Evolutionary conservation across 495 filamentous ascomycete genomes (phyloP).

Genomic region (Penicillium cosmopolitanum): DNA sequence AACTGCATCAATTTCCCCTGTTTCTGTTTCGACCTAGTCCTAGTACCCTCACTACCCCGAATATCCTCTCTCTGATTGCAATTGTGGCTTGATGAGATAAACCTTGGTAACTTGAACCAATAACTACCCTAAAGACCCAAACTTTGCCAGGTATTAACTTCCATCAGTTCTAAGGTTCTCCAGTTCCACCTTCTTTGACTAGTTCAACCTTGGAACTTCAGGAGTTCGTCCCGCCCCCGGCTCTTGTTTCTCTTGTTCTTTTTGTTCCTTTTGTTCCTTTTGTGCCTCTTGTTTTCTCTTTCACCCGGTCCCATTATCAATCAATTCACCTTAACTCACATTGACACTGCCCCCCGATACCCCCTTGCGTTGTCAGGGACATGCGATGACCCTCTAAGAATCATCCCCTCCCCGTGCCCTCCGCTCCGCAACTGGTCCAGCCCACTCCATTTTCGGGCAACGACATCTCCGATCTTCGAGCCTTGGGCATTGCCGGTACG

Average conservation of each 20-base stretch:
- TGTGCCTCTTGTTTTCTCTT: slow-evolving; percentile 10
- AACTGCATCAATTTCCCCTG: neutral
- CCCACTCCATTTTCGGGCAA: slow-evolving; percentile 18
- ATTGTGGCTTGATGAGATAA: too few species aligned
- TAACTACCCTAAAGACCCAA: too few species aligned
- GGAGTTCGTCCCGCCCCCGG: slow-evolving; percentile 32
- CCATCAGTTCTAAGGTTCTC: neutral
- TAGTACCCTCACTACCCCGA: neutral
- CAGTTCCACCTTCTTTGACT: neutral
- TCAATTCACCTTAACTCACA: slow-evolving; percentile 2
- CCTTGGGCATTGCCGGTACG: slow-evolving; percentile 26
- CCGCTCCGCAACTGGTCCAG: slow-evolving; percentile 7
- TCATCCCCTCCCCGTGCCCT: slow-evolving; percentile 14
- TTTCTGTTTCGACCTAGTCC: neutral
- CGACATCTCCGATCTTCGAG: slow-evolving; percentile 3
- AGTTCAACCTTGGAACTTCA: slow-evolving; percentile 19
- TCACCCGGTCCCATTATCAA: slow-evolving; percentile 9
- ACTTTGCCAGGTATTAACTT: too few species aligned
- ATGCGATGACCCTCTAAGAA: slow-evolving; percentile 26
- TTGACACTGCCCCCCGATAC: neutral
- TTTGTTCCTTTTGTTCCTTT: too few species aligned
- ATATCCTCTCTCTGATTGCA: too few species aligned
- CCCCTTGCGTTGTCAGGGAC: slow-evolving; percentile 16
- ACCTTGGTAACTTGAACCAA: too few species aligned
- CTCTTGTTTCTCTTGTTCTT: too few species aligned